A percentile compares a stretch with the other conserved stretches of the same genome.
These are phyloP conservation scores for Trichoderma orchidacearum DNA, from an alignment of 495 filamentous ascomycete species.

Conservation along the genomic window DNA sequence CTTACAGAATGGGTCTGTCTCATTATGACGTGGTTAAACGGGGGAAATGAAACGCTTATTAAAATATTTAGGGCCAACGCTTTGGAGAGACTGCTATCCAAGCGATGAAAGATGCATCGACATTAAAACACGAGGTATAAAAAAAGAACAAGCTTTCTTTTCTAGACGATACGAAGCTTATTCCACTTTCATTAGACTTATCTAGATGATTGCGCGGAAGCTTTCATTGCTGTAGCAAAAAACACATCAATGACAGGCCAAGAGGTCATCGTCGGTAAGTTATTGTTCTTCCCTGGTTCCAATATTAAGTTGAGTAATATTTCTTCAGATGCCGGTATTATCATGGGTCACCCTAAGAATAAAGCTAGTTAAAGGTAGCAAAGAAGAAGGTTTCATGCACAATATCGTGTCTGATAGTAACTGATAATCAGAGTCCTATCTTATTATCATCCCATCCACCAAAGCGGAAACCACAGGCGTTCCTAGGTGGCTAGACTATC, in stretches of 20 bases:
- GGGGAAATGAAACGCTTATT: no score
- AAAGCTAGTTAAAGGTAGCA: no score
- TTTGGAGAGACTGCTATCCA: background rate
- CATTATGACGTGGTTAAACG: background rate
- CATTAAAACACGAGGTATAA: background rate
- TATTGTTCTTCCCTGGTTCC: no score
- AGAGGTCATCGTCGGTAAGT: conserved; percentile 34
- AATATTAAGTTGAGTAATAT: no score
- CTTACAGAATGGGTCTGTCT: conserved; percentile 57
- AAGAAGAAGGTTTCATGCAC: no score
- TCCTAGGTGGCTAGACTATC: no score
- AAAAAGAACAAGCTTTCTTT: background rate
- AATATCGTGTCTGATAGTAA: no score
- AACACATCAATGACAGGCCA: conserved; percentile 47
- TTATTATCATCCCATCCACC: no score
- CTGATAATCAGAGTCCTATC: no score
- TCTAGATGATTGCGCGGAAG: conserved; percentile 41
- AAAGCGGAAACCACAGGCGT: no score
- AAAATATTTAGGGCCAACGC: background rate
- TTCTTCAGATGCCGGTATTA: no score
- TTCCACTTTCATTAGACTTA: conserved; percentile 23
- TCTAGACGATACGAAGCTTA: background rate
- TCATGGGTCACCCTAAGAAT: no score
- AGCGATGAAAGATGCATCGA: background rate
- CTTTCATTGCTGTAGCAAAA: conserved; percentile 37